Evolutionary conservation across 805 yeast genomes (phyloP).

Genomic region (Pichia pseudocactophila): DNA sequence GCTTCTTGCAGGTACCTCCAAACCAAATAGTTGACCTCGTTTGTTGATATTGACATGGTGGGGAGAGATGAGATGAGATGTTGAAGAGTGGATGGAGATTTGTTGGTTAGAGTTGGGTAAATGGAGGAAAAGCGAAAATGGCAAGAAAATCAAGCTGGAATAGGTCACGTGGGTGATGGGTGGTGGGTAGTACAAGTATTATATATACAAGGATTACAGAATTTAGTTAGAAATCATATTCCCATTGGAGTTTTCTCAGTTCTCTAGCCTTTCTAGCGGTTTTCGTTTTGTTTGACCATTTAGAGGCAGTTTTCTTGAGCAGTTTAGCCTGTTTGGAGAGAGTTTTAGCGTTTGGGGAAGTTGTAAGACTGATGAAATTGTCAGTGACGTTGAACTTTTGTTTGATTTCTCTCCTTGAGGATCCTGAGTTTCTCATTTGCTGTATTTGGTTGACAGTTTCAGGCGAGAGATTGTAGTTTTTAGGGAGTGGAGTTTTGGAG

Average conservation of each 20-base stretch:
- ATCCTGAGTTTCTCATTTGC: slow-evolving; percentile 23
- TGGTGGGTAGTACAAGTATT: too few relatives aligned
- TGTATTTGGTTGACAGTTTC: slow-evolving; percentile 24
- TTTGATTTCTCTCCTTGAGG: slow-evolving; percentile 24
- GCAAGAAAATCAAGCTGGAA: too few relatives aligned
- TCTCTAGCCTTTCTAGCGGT: slow-evolving; percentile 19
- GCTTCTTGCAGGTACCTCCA: slow-evolving; percentile 91
- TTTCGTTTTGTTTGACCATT: slow-evolving; percentile 21
- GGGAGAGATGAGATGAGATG: too few relatives aligned
- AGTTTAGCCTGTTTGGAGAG: slow-evolving; percentile 14
- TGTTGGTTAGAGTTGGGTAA: not conserved
- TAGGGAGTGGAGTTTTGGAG: slow-evolving; percentile 16
- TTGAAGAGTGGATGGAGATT: too few relatives aligned
- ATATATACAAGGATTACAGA: slow-evolving; percentile 8
- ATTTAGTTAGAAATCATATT: slow-evolving; percentile 14
- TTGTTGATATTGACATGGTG: slow-evolving; percentile 69
- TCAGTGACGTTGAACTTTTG: slow-evolving; percentile 25
- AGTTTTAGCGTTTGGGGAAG: slow-evolving; percentile 19
- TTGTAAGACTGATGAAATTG: slow-evolving; percentile 25
- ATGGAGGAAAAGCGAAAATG: too few relatives aligned
- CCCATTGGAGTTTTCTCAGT: slow-evolving; percentile 20
- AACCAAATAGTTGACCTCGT: slow-evolving; percentile 78
- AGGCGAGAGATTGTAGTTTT: slow-evolving; percentile 20
- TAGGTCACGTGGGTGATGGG: too few relatives aligned
- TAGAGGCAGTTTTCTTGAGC: slow-evolving; percentile 16